Conservation (phyloP, 352 stramenopile genomes). For the Globisporangium canariense region DNA sequence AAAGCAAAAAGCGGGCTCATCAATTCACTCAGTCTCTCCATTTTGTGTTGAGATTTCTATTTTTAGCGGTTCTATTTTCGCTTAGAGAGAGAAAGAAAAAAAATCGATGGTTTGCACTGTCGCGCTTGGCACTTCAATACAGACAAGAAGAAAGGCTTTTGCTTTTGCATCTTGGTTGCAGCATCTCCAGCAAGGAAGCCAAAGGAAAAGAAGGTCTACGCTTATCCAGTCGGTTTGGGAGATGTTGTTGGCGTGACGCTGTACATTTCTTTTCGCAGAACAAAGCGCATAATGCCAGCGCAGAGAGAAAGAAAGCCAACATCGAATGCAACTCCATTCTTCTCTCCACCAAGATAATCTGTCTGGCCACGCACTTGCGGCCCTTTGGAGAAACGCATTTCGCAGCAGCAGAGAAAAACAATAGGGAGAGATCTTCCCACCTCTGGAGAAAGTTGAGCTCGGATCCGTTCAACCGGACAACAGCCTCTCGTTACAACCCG, state of each 20-base stretch:
- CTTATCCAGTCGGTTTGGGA: neutral
- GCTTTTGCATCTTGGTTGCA: neutral
- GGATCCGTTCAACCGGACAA: constrained; percentile 9
- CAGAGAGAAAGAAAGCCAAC: too few relatives aligned
- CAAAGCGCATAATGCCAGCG: neutral
- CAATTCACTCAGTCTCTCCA: neutral
- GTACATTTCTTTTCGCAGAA: neutral
- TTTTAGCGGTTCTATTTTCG: neutral
- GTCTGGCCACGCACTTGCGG: too few relatives aligned
- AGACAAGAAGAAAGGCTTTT: constrained; percentile 1
- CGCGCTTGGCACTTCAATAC: constrained; percentile 7
- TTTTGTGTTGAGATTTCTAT: constrained; percentile 1
- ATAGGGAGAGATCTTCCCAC: constrained; percentile 9
- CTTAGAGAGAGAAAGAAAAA: neutral
- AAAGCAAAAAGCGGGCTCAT: neutral
- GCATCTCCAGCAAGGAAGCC: neutral
- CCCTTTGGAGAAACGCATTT: too few relatives aligned
- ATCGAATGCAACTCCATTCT: neutral
- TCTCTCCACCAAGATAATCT: neutral
- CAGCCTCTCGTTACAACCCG: neutral
- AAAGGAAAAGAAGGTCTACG: neutral
- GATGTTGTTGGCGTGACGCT: neutral
- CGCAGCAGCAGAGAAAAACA: neutral
- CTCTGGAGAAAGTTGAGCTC: constrained; percentile 1
- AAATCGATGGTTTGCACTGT: constrained; percentile 13